Base-by-base conservation (phyloP, 352 stramenopile genomes). In the Phytophthora hibernalis region DNA sequence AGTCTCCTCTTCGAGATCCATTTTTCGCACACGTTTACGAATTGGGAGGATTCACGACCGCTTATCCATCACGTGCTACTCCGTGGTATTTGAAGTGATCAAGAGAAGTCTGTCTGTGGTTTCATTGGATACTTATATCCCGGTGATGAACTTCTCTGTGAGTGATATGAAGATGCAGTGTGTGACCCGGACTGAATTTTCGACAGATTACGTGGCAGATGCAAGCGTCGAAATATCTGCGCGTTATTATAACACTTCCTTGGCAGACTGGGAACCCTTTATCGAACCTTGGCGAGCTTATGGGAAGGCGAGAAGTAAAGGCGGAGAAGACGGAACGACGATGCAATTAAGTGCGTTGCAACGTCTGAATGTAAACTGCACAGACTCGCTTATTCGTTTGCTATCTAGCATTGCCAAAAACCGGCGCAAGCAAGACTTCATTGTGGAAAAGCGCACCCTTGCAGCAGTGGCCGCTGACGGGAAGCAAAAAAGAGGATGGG, bases 261-360 rank as follows among this genome's bases (percentile, higher is more conserved):
- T 97, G 21, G 89, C 89, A 3, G 89, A 97, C 30, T 97, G 87
- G 89, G 89, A 97, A 38, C 88, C 89, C 2, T 94, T 93, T 22
- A 76, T 97, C 21, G 89, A 97, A 62, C 89, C 89, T 0, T 97
- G 89, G 89, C 71, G 84, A 59, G 77, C 76, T 12, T 94, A 94
- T 38, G 84, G 80, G 0, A 89, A 89, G 37, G 70, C 90, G 7
- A 70, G 76, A 66, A 90, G 72, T 55, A 69, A 89, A 30, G 73
- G 84, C 31, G 69, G 74, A 22, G 77, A 82, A 13, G 65, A 70
- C 52, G 83, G 84, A 10, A 90, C 83, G 15, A 89, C 81, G 0
- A 80, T 96, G 45, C 74, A 94, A 54, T 57, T 96, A n/a, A 95
- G 79, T 44, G 87, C 89, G 2, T 87, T 94, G 61, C 81, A 96